Evolutionary conservation across 768 basidiomycete species (phyloP), one percentile per base, ranked within the genome.

Genomic region (Leccinum incarnatum): DNA sequence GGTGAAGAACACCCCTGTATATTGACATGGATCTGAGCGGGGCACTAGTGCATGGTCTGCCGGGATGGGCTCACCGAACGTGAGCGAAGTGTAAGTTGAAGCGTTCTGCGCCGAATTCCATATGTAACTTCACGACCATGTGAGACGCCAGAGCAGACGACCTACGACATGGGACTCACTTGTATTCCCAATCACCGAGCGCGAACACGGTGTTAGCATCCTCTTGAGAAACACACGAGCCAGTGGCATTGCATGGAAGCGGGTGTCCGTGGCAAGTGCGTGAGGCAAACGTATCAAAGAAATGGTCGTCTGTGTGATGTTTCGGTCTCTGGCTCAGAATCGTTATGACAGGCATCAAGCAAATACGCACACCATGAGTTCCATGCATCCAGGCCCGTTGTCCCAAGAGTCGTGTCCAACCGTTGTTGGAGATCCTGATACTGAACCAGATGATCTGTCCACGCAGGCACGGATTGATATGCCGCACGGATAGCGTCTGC

Each of bases 181-280:
- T 81, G 59, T 86, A 85, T 67, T 86, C 84, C 82, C 83, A 86
- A 58, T 83, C 82, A 0, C 83, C 84, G 5, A 84, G 74, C 19
- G 81, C 76, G 62, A 79, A 86, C 2, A 84, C 83, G 0, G 75
- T 77, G 56, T 80, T 64, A 11, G 83, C 83, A 51, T 82, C 80
- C 27, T 70, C 72, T 23, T 73, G 69, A 2, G 76, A 71, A 25
- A 82, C 74, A 58, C 80, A 82, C 0, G 65, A 65, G 4, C 78
- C 76, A 4, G 67, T 72, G 10, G 68, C 56, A 56, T 80, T 82
- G 58, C 80, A 82, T 0, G 80, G 80, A 14, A 82, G 67, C 2
- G 67, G 32, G 15, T 67, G 67, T 2, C 75, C 76, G 55, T 78
- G 66, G 60, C 80, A 82, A 1, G 78, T 80, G 50, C 81, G 69